A percentile compares a stretch with the other conserved stretches of the same genome.
Conservation (phyloP, 805 yeast genomes). For the Phaffomyces antillensis region DNA sequence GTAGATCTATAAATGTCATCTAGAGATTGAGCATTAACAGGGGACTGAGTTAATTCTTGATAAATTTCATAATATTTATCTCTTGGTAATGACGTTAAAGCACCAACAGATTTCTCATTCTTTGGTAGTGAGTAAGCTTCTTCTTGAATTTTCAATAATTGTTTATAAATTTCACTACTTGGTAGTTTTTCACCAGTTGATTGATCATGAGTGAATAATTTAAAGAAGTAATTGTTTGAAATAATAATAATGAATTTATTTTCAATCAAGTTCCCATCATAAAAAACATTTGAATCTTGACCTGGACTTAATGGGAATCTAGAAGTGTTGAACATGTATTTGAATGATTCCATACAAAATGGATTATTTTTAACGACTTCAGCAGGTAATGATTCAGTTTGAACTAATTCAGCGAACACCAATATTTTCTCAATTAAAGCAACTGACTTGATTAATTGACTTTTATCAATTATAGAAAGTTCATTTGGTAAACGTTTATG, state of each 20-base stretch:
- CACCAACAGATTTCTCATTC: conserved; percentile 43
- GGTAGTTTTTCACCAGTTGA: conserved; percentile 36
- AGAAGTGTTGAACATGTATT: conserved; percentile 83
- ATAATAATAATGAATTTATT: conserved; percentile 69
- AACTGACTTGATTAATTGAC: conserved; percentile 69
- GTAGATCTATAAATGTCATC: conserved; percentile 70
- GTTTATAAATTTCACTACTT: conserved; percentile 45
- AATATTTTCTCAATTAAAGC: conserved; percentile 62
- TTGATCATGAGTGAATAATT: conserved; percentile 52
- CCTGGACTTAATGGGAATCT: conserved; percentile 64
- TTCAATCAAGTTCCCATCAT: conserved; percentile 30
- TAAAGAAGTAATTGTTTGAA: conserved; percentile 74
- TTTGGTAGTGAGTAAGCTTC: conserved; percentile 26
- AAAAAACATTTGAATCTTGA: conserved; percentile 54
- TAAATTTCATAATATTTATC: conserved; percentile 70
- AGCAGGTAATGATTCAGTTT: conserved; percentile 68
- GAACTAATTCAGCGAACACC: conserved; percentile 59
- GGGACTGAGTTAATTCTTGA: conserved; percentile 47
- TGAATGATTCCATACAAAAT: conserved; percentile 92
- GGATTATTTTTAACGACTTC: conserved; percentile 73
- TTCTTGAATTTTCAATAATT: conserved; percentile 48
- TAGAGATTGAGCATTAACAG: conserved; percentile 54
- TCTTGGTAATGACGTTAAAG: conserved; percentile 77
- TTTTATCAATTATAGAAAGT: conserved; percentile 43
- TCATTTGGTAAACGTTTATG: conserved; percentile 55